Evolutionary conservation across 108 stramenopile genomes (phyloP), one percentile per base, ranked within the genome.

Genomic region (Cyclotella choctawhatcheeana): DNA sequence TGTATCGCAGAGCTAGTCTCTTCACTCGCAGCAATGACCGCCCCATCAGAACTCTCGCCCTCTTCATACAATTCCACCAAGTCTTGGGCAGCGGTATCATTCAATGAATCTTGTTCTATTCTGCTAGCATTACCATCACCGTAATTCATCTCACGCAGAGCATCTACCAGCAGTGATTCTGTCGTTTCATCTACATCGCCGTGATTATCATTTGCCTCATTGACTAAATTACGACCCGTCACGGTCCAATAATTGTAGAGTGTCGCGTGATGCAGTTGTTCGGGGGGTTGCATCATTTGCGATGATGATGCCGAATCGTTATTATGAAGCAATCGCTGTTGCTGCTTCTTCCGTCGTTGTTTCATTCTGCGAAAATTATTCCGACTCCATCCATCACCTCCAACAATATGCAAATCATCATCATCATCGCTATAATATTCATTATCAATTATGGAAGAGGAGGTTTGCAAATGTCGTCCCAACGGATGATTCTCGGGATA

Each of bases 141-240:
- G n/a, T n/a, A n/a, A n/a, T n/a, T n/a, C 14, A 21, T 56, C 27
- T 48, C 47, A 10, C 47, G 47, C 22, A 26, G 30, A 25, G 45
- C 55, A 59, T 69, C 56, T 25, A 69, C 35, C 56, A 69, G 44
- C 5, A 69, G 26, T 3, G 58, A 59, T 12, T 17, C 69, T 22
- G 24, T 35, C 1, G 22, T 8, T 5, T 35, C 18, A 5, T 75
- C 58, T 6, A 40, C 25, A n/a, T n/a, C n/a, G n/a, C n/a, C n/a
- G n/a, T 16, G 32, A 30, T 8, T 20, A 7, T 20, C n/a, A n/a
- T n/a, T n/a, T n/a, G n/a, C n/a, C n/a, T 44, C 24, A 25, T 51
- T 62, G 30, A 79, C 64, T 27, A 79, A 50, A 71, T 59, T 79
- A 34, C 77, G 69, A 12, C 77, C 77, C 29, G 77, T 66, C 3